Base-by-base conservation (phyloP, 371 early-diverging fungal genomes). In the Conidiobolus incongruus region DNA sequence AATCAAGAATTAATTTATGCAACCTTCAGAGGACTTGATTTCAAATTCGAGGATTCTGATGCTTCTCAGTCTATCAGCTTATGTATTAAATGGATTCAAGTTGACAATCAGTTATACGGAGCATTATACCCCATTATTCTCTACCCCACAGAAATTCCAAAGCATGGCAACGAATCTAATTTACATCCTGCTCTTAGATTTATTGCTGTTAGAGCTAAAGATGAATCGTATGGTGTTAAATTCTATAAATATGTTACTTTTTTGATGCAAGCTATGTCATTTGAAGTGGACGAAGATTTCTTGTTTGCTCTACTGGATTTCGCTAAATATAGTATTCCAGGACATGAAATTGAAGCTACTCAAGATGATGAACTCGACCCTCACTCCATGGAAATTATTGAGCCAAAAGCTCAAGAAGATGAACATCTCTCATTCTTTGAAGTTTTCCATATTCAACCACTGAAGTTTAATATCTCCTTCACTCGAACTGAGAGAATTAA, bases 381-480 rank as follows among this genome's bases (percentile, higher is more conserved):
- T 34, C 68, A 65, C 26, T 60, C 53, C 11, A 54, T 67, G 7
- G 73, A 74, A 23, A 71, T 83, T 22, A 82, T 88, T 1, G 76
- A 85, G 38, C 73, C 79, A 1, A 61, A 61, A 8, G 56, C 70
- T 3, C 54, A 56, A 1, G 74, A 82, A 20, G 75, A 72, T 2
- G 72, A 72, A 10, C 58, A 61, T 11, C 74, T 77, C 49, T 52
- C 90, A 35, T 97, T 90, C 56, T 97, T 96, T 63, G 97, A 95
- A 58, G 63, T 79, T 30, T 70, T 97, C 35, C 78, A 85, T 40
- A 66, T 95, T 34, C 94, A 95, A 45, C 98, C 98, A 0, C 71
- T 94, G 54, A 85, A 85, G 54, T 58, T 92, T 47, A 88, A 91
- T 51, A 54, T 97, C 4, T 86, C 95, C 3, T 97, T 94, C 56